These are phyloP conservation scores for Moricandia arvensis DNA, from an alignment of 345 rosid genomes.

Conservation along the genomic window DNA sequence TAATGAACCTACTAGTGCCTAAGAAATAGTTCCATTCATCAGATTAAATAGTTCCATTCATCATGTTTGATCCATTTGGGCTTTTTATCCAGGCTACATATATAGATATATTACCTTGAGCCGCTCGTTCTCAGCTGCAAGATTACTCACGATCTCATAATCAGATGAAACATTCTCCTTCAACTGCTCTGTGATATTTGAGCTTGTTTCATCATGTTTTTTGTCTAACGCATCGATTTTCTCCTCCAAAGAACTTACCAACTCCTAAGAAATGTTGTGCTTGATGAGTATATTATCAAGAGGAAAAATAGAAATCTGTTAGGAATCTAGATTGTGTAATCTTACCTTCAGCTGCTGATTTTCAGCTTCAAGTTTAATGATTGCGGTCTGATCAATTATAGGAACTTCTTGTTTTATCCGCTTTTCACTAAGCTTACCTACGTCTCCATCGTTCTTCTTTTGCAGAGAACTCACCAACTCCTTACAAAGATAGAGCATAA, in stretches of 20 bases:
- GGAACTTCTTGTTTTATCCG: constrained; percentile 55
- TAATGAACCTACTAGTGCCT: constrained; percentile 64
- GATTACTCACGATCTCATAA: constrained; percentile 57
- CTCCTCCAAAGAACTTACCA: constrained; percentile 71
- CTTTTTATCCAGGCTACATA: no score
- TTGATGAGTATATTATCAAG: constrained; percentile 19
- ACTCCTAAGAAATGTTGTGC: constrained; percentile 43
- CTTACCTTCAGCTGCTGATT: constrained; percentile 83
- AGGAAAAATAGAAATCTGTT: constrained; percentile 3
- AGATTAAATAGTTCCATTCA: no score
- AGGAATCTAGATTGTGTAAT: constrained; percentile 5
- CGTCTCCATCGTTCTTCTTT: constrained; percentile 66
- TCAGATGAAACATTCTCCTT: constrained; percentile 49
- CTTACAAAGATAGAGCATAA: constrained; percentile 28
- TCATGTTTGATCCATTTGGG: no score
- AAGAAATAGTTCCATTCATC: constrained; percentile 27
- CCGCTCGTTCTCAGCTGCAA: constrained; percentile 76
- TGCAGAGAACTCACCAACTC: constrained; percentile 69
- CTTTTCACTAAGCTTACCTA: constrained; percentile 44
- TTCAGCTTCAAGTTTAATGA: constrained; percentile 67
- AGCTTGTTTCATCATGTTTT: constrained; percentile 73
- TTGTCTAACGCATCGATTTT: constrained; percentile 80
- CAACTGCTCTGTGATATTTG: constrained; percentile 66
- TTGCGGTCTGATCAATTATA: constrained; percentile 53
- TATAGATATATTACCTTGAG: constrained; percentile 90